Percentiles rank a stretch among this genome's conserved stretches.
Evolutionary conservation across 2,329 filamentous ascomycete genomes (phyloP).

Genomic region (Pochonia chlamydosporia): DNA sequence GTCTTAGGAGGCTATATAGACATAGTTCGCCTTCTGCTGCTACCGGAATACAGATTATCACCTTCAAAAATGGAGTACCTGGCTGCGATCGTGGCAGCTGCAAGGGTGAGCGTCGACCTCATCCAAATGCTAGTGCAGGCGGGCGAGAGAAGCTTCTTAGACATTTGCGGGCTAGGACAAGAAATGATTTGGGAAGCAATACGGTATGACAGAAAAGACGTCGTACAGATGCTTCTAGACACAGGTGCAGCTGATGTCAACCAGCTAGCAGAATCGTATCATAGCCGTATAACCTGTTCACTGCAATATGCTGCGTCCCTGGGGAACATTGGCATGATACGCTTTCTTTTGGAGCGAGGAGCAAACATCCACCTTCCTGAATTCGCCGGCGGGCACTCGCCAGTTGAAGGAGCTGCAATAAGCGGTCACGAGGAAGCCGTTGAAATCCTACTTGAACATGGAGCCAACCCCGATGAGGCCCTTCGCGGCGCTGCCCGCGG

Average conservation of each 20-base stretch:
- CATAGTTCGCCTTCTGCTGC: not conserved
- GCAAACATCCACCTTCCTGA: not conserved
- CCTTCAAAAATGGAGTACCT: not conserved
- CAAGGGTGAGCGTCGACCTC: not conserved
- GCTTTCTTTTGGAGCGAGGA: not conserved
- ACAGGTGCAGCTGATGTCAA: not conserved
- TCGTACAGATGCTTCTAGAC: not conserved
- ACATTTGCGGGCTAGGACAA: not conserved
- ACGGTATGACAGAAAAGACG: not conserved
- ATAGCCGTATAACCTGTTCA: not conserved
- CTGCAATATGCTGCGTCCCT: not conserved
- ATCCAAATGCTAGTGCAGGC: not conserved
- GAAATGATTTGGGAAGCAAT: not conserved
- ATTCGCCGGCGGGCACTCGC: not conserved
- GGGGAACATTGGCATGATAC: constrained; percentile 1
- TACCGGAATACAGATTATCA: not conserved
- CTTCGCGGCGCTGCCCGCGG: not conserved
- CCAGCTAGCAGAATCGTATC: no score
- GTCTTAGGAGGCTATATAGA: not conserved
- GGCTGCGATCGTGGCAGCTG: not conserved
- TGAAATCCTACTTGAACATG: not conserved
- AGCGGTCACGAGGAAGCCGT: not conserved
- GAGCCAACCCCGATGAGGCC: not conserved
- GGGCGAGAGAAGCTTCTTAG: not conserved
- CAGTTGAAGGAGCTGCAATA: not conserved